These are phyloP conservation scores for Rhizodiscina lignyota DNA, from an alignment of 495 filamentous ascomycete species.

Conservation along the genomic window DNA sequence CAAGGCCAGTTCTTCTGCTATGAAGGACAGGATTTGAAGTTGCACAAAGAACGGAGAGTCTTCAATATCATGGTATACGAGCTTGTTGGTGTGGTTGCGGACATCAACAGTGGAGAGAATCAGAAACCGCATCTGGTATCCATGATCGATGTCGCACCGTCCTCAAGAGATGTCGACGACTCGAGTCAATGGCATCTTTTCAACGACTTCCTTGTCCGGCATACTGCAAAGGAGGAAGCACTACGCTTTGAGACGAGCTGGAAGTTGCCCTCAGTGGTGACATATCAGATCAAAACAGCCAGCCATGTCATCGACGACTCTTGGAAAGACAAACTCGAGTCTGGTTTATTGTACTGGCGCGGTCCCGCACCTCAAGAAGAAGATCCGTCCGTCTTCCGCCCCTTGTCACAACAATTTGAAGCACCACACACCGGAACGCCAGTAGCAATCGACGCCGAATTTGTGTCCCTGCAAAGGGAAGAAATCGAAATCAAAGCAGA, in stretches of 20 bases:
- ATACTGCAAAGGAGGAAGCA: slow-evolving; percentile 65
- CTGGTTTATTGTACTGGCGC: slow-evolving; percentile 64
- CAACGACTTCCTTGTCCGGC: slow-evolving; percentile 87
- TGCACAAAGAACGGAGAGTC: slow-evolving; percentile 42
- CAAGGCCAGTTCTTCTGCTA: slow-evolving; percentile 73
- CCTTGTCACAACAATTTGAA: slow-evolving; percentile 46
- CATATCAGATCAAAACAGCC: slow-evolving; percentile 63
- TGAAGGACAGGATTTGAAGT: slow-evolving; percentile 69
- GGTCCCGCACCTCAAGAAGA: slow-evolving; percentile 15
- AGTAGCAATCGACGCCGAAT: slow-evolving; percentile 88
- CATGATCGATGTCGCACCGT: slow-evolving; percentile 75
- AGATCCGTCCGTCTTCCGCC: slow-evolving; percentile 30
- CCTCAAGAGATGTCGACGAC: slow-evolving; percentile 30
- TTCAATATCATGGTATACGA: slow-evolving; percentile 74
- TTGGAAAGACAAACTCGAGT: slow-evolving; percentile 76
- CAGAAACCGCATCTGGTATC: slow-evolving; percentile 86
- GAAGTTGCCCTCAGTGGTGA: slow-evolving; percentile 77
- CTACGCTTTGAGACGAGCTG: slow-evolving; percentile 72
- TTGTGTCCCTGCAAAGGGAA: slow-evolving; percentile 75
- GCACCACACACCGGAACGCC: slow-evolving; percentile 51
- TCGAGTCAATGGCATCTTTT: slow-evolving; percentile 78
- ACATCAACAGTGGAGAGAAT: slow-evolving; percentile 66
- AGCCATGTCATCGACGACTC: slow-evolving; percentile 63
- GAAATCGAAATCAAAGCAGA: slow-evolving; percentile 90
- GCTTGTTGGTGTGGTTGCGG: slow-evolving; percentile 75